These are phyloP conservation scores for Mortierella sp. DNA, from an alignment of 371 early-diverging fungal genomes.

Conservation along the genomic window DNA sequence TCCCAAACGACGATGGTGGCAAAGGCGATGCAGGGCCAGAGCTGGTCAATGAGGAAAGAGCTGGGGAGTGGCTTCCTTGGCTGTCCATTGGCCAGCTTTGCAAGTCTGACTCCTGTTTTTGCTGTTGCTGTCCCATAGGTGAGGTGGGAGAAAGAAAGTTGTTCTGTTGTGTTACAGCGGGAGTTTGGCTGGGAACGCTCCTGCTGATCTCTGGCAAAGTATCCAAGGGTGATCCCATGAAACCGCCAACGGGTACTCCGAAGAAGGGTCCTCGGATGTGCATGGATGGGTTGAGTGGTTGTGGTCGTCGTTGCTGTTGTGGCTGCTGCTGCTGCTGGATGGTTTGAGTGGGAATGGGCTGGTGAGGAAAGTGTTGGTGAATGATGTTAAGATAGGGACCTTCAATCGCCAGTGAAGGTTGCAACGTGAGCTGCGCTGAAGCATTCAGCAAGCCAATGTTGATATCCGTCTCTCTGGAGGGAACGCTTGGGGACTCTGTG, in stretches of 20 bases:
- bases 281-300: conserved; percentile 11
- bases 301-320: conserved; percentile 11
- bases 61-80: conserved; percentile 10
- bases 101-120: neutral
- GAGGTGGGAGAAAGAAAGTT: conserved; percentile 3
- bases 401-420: conserved; percentile 10
- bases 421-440: conserved; percentile 22
- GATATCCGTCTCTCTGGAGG: conserved; percentile 12
- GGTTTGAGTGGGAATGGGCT: conserved; percentile 14
- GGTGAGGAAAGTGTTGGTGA: conserved; percentile 34
- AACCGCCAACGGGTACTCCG: conserved; percentile 51
- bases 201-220: conserved; percentile 28
- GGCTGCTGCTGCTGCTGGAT: conserved; percentile 16
- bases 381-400: conserved; percentile 23
- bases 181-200: neutral
- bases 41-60: conserved; percentile 17
- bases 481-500: conserved; percentile 17
- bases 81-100: conserved; percentile 14
- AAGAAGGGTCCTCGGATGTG: conserved; percentile 34
- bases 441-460: conserved; percentile 15
- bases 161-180: neutral
- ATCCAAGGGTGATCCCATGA: conserved; percentile 39
- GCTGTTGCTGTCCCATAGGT: conserved; percentile 5
- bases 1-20: conserved; percentile 19
- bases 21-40: conserved; percentile 34